These are phyloP conservation scores for Globisporangium nagaii DNA, from an alignment of 352 stramenopile species.

Conservation along the genomic window DNA sequence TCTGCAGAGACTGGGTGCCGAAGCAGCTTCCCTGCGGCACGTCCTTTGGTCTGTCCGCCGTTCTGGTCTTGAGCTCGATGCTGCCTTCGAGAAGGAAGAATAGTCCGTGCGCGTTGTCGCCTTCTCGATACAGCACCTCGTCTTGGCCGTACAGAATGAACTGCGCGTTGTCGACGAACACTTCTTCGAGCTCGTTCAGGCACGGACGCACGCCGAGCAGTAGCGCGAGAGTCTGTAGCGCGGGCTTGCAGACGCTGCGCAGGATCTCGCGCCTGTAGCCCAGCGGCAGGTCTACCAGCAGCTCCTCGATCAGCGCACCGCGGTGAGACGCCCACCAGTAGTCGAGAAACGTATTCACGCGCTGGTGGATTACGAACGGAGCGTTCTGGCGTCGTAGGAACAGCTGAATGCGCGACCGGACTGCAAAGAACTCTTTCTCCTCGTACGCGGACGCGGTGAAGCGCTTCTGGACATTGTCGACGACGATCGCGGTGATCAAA, in stretches of 20 bases:
- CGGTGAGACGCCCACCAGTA: slow-evolving; percentile 47
- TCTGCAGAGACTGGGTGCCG: slow-evolving; percentile 18
- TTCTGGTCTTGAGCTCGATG: background rate
- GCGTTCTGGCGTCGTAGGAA: slow-evolving; percentile 40
- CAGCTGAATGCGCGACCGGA: slow-evolving; percentile 33
- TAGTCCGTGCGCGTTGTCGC: slow-evolving; percentile 26
- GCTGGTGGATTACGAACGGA: slow-evolving; percentile 31
- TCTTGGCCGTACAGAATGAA: slow-evolving; percentile 37
- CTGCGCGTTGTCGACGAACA: slow-evolving; percentile 28
- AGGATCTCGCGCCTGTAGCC: slow-evolving; percentile 31
- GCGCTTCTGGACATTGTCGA: slow-evolving; percentile 47
- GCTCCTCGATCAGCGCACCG: slow-evolving; percentile 30
- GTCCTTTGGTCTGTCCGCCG: background rate
- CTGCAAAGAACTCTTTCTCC: slow-evolving; percentile 41
- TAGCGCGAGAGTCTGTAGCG: slow-evolving; percentile 27
- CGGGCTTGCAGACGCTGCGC: slow-evolving; percentile 25
- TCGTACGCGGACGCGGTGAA: slow-evolving; percentile 44
- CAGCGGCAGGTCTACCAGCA: slow-evolving; percentile 28
- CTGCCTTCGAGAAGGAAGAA: slow-evolving; percentile 30
- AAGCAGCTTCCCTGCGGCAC: slow-evolving; percentile 30
- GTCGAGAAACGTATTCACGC: slow-evolving; percentile 38
- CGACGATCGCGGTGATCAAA: slow-evolving; percentile 39
- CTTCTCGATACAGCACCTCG: slow-evolving; percentile 31
- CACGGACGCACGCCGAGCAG: slow-evolving; percentile 15
- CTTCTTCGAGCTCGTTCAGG: slow-evolving; percentile 24